Percentiles rank a stretch among this genome's conserved stretches.
Conservation (phyloP, 768 basidiomycete species). For the Leccinum disarticulatum region DNA sequence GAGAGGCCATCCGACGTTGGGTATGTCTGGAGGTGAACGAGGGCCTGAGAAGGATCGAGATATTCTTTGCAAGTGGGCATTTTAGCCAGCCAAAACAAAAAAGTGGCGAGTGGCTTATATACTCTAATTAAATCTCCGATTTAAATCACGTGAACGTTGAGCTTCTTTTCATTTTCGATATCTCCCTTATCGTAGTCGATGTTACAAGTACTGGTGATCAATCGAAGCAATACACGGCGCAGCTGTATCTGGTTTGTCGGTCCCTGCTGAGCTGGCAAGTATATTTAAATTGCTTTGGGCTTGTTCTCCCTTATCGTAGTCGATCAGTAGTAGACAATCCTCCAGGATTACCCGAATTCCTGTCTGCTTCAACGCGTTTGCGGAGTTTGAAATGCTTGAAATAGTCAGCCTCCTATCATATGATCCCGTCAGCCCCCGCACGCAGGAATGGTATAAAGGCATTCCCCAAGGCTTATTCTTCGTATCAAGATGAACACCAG, state of each 20-base stretch:
- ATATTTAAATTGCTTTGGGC: no score
- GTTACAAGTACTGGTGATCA: no score
- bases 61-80: conserved; percentile 37
- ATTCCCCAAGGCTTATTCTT: neutral
- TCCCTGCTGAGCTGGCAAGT: no score
- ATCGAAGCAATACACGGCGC: no score
- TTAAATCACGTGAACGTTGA: no score
- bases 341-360: no score
- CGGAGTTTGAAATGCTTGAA: neutral
- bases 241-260: no score
- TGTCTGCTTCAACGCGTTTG: neutral
- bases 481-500: conserved; percentile 10
- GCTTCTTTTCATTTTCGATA: no score
- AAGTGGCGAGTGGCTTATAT: conserved; percentile 2
- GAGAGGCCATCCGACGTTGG: no score
- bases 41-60: conserved; percentile 70
- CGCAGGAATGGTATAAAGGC: conserved; percentile 10
- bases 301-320: no score
- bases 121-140: conserved; percentile 17
- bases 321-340: no score
- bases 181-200: no score
- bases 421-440: conserved; percentile 16
- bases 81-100: conserved; percentile 27
- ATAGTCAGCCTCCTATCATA: conserved; percentile 3
- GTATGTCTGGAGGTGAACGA: conserved; percentile 77